phyloP scores from a whole-genome alignment of 345 rosid species.

The Adansonia digitata region DNA sequence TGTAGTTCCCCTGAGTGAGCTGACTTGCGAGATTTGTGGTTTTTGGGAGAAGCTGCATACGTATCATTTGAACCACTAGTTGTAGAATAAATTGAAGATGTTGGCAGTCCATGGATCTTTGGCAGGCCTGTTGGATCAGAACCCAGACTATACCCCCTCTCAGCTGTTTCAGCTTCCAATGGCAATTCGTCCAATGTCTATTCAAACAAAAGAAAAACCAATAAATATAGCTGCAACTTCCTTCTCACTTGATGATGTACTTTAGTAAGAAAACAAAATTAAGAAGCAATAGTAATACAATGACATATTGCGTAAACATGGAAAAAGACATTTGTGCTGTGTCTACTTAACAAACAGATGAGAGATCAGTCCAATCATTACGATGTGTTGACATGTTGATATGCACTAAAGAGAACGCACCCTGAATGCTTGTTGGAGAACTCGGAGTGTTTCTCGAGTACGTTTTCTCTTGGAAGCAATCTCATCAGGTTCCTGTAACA shows the following conservation, averaged over 20 bases:
- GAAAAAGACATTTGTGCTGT: not conserved
- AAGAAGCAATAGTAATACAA: not conserved
- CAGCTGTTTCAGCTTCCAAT: conserved; percentile 77
- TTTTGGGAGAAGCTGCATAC: conserved; percentile 49
- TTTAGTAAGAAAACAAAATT: not conserved
- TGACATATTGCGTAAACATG: not conserved
- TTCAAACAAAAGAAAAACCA: not conserved
- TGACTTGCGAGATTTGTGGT: conserved; percentile 52
- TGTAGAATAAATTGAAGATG: conserved; percentile 46
- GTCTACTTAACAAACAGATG: not conserved
- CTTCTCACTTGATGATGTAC: not conserved
- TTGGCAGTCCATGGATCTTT: conserved; percentile 64
- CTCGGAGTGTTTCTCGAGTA: conserved; percentile 71
- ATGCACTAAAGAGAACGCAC: conserved; percentile 34
- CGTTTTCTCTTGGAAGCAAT: conserved; percentile 77
- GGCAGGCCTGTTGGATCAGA: conserved; percentile 72
- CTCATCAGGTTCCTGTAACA: conserved; percentile 98
- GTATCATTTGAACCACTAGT: conserved; percentile 44
- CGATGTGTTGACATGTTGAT: not conserved
- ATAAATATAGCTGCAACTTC: not conserved
- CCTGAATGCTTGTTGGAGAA: conserved; percentile 89
- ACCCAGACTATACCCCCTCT: conserved; percentile 66
- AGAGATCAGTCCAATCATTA: not conserved
- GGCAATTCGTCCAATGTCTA: conserved; percentile 96
- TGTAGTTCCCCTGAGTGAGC: conserved; percentile 71